Evolutionary conservation across 176 grass and related monocot species (phyloP).

Genomic region (Metroxylon sagu): DNA sequence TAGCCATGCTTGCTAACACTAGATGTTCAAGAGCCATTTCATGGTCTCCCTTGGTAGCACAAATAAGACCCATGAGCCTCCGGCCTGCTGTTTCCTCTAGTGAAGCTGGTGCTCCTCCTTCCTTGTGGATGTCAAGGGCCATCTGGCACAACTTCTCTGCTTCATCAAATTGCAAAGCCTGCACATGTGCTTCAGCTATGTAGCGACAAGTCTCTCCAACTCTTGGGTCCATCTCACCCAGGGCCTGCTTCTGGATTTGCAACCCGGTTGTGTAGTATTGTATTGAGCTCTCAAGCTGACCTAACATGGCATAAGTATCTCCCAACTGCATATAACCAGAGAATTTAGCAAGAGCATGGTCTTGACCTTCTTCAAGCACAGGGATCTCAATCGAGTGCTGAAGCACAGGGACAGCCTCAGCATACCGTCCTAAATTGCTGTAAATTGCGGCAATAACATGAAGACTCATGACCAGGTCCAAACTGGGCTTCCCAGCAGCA

Average conservation of each 20-base stretch:
- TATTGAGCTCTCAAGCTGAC: slow-evolving; percentile 65
- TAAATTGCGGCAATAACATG: slow-evolving; percentile 92
- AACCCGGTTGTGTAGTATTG: slow-evolving; percentile 64
- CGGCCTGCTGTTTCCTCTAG: slow-evolving; percentile 85
- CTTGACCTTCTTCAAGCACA: slow-evolving; percentile 57
- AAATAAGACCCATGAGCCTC: slow-evolving; percentile 89
- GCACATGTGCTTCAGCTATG: slow-evolving; percentile 90
- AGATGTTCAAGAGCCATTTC: slow-evolving; percentile 91
- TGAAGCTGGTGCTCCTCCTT: slow-evolving; percentile 43
- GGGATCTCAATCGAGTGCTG: slow-evolving; percentile 68
- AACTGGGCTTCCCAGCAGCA: slow-evolving; percentile 59
- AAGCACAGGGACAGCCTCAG: slow-evolving; percentile 65
- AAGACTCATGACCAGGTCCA: slow-evolving; percentile 85
- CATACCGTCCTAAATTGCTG: slow-evolving; percentile 58
- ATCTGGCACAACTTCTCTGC: slow-evolving; percentile 70
- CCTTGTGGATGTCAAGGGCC: slow-evolving; percentile 76
- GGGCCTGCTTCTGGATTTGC: slow-evolving; percentile 66
- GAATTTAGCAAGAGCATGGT: slow-evolving; percentile 90
- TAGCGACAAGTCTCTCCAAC: slow-evolving; percentile 90
- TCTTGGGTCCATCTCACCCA: slow-evolving; percentile 73
- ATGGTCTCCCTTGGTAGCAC: slow-evolving; percentile 75
- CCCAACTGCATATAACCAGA: slow-evolving; percentile 92
- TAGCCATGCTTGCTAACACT: slow-evolving; percentile 75
- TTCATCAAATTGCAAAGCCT: slow-evolving; percentile 76
- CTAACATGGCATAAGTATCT: slow-evolving; percentile 80